Base-by-base conservation (phyloP, 177 flowering plant species). In the Tripterygium wilfordii region DNA sequence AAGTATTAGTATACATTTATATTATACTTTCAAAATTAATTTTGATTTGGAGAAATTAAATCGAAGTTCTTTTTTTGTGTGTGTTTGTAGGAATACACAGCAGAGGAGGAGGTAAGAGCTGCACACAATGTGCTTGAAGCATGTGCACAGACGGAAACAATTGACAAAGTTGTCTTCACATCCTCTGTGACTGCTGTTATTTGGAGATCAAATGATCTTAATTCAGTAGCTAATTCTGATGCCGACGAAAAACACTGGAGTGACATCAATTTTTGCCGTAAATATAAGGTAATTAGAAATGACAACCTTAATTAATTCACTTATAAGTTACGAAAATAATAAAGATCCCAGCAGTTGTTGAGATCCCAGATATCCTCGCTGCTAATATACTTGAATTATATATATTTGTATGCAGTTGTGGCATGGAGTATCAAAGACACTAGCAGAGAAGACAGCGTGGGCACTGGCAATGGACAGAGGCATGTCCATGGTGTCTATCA, bases 121-220 rank as follows among this genome's bases (percentile, higher is more conserved):
- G 88, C 95, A 6, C 92, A 85, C 46, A 89, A 89, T 49, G 92
- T 89, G 15, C 36, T 89, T 31, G 97, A 89, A 63, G 92, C 97
- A 0, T 83, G 95, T 42, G 84, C 89, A 1, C 92, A 80, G 40
- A 77, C 80, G 2, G 85, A 79, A 7, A 83, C 85, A 1, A 73
- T 89, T 2, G 81, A 76, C 54, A 89, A 83, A 42, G 92, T 85
- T 2, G 77, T 89, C 1, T 85, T 85, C 75, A 83, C 92, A 3
- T 89, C 97, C 8, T 89, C 97, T 1, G 77, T 62, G 9, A 82
- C 97, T 0, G 79, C 97, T 12, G 72, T 75, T 15, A 45, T 85
- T 4, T 89, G 97, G 97, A 62, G 64, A 32, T n/a, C n/a, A n/a
- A 77, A 78, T 5, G 63, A 66, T 24, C 62, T 61, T 6, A 49